Conservation (phyloP, 2,329 filamentous ascomycete genomes). For the Alternaria infectoria region DNA sequence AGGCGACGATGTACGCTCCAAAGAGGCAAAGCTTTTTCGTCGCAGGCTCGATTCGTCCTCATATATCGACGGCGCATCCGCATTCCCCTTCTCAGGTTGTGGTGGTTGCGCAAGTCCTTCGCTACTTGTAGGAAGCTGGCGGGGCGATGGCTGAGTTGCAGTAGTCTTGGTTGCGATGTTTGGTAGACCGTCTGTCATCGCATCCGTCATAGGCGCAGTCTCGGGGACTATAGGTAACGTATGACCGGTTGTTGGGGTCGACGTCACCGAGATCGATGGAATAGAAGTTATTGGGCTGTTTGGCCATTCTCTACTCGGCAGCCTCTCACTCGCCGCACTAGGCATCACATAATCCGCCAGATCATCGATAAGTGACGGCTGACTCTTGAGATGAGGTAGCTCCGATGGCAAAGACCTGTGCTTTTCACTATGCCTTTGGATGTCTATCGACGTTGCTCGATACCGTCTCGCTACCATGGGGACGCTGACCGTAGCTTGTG, state of each 20-base stretch:
- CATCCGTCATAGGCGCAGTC: background rate
- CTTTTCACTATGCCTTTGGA: constrained; percentile 17
- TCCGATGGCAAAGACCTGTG: constrained; percentile 25
- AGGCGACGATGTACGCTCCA: background rate
- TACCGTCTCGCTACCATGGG: constrained; percentile 24
- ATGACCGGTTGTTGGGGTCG: constrained; percentile 3
- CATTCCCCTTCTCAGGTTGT: background rate
- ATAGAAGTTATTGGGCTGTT: background rate
- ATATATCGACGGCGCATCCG: no score
- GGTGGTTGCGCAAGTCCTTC: background rate
- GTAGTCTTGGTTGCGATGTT: background rate
- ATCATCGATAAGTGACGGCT: constrained; percentile 33
- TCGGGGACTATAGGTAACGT: background rate
- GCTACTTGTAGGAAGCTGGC: no score
- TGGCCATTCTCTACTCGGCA: constrained; percentile 1
- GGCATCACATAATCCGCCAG: constrained; percentile 29
- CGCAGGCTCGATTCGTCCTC: background rate
- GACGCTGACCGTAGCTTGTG: constrained; percentile 16
- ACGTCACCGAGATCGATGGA: constrained; percentile 7
- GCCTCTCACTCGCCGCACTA: constrained; percentile 9
- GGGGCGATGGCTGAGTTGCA: background rate
- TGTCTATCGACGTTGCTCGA: constrained; percentile 22
- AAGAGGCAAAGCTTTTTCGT: background rate
- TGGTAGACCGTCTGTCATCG: background rate
- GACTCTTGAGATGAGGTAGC: constrained; percentile 24